Conservation (phyloP, 2,329 filamentous ascomycete species). For the Cercospora berteroae region DNA sequence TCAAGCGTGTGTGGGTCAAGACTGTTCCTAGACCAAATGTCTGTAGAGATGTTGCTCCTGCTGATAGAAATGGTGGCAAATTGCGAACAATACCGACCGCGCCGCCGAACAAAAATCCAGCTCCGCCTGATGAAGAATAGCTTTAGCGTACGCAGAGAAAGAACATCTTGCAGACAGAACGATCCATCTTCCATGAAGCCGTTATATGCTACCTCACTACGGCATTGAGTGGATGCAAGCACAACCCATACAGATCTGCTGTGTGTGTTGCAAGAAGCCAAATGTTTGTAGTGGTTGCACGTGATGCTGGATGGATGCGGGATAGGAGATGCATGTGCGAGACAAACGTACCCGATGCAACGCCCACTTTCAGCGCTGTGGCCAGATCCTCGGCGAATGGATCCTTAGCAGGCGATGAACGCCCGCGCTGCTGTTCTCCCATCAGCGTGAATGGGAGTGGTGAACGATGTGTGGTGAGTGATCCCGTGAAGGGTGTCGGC, state of each 20-base stretch:
- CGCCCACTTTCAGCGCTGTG: slow-evolving; percentile 37
- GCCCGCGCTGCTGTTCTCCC: slow-evolving; percentile 11
- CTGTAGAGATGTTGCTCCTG: slow-evolving; percentile 70
- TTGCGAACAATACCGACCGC: slow-evolving; percentile 57
- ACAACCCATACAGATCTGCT: neutral
- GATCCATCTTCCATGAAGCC: neutral
- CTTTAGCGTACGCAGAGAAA: neutral
- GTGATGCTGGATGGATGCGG: neutral
- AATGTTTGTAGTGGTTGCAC: neutral
- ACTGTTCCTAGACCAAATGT: slow-evolving; percentile 76
- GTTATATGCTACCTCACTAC: neutral
- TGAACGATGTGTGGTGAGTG: neutral
- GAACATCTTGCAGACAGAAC: neutral
- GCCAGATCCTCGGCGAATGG: slow-evolving; percentile 29
- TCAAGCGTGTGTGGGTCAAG: slow-evolving; percentile 64
- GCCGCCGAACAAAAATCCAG: slow-evolving; percentile 60
- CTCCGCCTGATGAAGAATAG: slow-evolving; percentile 51
- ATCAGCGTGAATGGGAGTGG: neutral
- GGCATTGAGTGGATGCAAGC: neutral
- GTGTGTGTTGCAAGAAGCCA: neutral
- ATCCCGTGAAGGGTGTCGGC: neutral
- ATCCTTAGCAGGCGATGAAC: slow-evolving; percentile 18
- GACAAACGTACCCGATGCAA: slow-evolving; percentile 34
- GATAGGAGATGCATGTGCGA: slow-evolving; percentile 6
- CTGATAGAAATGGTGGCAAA: slow-evolving; percentile 66